Base-by-base conservation (phyloP, 192 early-diverging fungal genomes). In the Spizellomyces sp. region DNA sequence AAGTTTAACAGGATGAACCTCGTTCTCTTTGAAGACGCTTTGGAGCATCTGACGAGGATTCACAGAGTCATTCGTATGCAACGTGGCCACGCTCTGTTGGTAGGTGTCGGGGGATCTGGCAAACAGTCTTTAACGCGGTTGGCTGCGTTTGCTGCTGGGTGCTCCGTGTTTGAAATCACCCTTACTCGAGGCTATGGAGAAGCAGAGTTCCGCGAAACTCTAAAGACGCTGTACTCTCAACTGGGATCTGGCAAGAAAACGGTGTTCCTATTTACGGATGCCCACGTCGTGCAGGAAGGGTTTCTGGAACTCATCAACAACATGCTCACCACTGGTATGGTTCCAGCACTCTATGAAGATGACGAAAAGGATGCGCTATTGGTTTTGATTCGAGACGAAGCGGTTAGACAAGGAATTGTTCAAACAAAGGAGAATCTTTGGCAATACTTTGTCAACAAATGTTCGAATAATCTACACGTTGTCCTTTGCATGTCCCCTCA, bases 231-330 rank as follows among this genome's bases (percentile, higher is more conserved):
- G 6, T 87, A 87, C 58, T 67, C 78, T 22, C 69, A 78, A 56
- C 70, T 87, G 6, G 86, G 80, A 0, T 52, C 71, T 27, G 86
- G 86, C 14, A 78, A 74, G 45, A 84, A 84, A 58, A 84, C 82
- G 0, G 82, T 85, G 14, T 87, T 87, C 73, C 70, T 87, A 78
- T 87, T 87, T 58, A 87, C 86, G 9, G 86, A 87, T 79, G 86
- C 80, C 4, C 86, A 87, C 55, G 86, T 87, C 36, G 86, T 84
- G 2, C 86, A 87, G 62, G 86, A 87, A 75, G 84, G 86, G 21
- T 87, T 87, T 71, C 67, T 87, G 46, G 86, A 87, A 69, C 75
- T 87, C 17, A 85, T 87, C 54, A 87, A 87, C 77, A 87, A 87
- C 52, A 87, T 87, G 86, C 76, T 87, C 27, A 87, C 86, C 15